A percentile compares a stretch with the other conserved stretches of the same genome.
These are phyloP conservation scores for Artemisia argyi DNA, from an alignment of 129 eudicot genomes.

Conservation along the genomic window DNA sequence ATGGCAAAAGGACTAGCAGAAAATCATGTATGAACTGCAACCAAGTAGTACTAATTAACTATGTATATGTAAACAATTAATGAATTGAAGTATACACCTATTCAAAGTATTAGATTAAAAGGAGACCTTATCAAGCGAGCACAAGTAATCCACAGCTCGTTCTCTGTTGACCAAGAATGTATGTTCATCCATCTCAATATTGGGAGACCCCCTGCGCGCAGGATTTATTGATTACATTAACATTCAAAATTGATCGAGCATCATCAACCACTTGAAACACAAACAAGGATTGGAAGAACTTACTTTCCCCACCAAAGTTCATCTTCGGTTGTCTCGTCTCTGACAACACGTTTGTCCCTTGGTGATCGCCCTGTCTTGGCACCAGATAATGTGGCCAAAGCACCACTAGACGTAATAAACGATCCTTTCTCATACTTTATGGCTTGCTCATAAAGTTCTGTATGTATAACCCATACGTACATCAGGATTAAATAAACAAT, in stretches of 20 bases:
- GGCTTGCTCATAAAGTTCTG: conserved; percentile 97
- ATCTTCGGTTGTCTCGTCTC: conserved; percentile 66
- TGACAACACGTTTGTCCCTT: conserved; percentile 89
- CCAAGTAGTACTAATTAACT: background rate
- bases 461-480: background rate
- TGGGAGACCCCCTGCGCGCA: conserved; percentile 94
- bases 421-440: conserved; percentile 89
- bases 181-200: conserved; percentile 95
- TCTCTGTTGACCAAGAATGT: conserved; percentile 92
- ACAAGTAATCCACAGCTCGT: conserved; percentile 92
- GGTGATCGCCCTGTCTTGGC: conserved; percentile 97
- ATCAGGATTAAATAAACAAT: no score
- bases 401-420: conserved; percentile 81
- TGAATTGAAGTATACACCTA: no score
- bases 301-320: conserved; percentile 99
- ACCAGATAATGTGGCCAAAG: conserved; percentile 90
- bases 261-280: background rate
- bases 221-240: no score
- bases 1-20: no score
- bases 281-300: conserved; percentile 13
- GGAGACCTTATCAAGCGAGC: conserved; percentile 91
- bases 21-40: background rate
- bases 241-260: background rate
- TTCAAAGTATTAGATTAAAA: no score
- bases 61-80: no score